A percentile compares a stretch with the other conserved stretches of the same genome.
Evolutionary conservation across 495 filamentous ascomycete species (phyloP).

Genomic region (Penicillium tannophilum): DNA sequence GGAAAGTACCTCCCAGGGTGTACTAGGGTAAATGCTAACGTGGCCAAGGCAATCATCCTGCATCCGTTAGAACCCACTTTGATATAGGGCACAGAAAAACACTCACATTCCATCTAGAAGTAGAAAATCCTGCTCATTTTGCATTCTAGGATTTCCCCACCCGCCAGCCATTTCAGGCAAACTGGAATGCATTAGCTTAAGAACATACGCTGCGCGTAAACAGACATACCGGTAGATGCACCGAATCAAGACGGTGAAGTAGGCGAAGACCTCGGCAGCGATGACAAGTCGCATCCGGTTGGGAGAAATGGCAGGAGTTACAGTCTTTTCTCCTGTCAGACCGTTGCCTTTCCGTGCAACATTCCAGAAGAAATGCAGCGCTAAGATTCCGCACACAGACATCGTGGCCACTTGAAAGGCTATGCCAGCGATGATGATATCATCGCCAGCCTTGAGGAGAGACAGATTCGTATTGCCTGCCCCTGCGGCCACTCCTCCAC

Average conservation of each 20-base stretch:
- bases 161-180: constrained; percentile 69
- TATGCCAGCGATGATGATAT: constrained; percentile 73
- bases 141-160: constrained; percentile 69
- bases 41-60: constrained; percentile 54
- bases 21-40: constrained; percentile 46
- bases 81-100: not conserved
- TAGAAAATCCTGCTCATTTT: constrained; percentile 63
- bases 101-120: constrained; percentile 61
- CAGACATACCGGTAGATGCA: constrained; percentile 63
- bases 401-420: constrained; percentile 69
- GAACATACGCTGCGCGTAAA: not conserved
- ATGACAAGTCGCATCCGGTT: constrained; percentile 55
- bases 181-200: constrained; percentile 25
- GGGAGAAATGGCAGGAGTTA: constrained; percentile 15
- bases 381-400: constrained; percentile 54
- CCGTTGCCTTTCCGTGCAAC: constrained; percentile 39
- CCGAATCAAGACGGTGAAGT: constrained; percentile 60
- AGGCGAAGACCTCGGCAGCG: constrained; percentile 56
- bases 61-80: not conserved
- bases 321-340: constrained; percentile 32
- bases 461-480: constrained; percentile 25
- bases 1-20: constrained; percentile 56
- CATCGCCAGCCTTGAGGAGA: constrained; percentile 46
- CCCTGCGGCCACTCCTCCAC: constrained; percentile 59
- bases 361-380: constrained; percentile 51